Evolutionary conservation across 805 yeast genomes (phyloP).

Genomic region (Schwanniomyces pseudopolymorphus): DNA sequence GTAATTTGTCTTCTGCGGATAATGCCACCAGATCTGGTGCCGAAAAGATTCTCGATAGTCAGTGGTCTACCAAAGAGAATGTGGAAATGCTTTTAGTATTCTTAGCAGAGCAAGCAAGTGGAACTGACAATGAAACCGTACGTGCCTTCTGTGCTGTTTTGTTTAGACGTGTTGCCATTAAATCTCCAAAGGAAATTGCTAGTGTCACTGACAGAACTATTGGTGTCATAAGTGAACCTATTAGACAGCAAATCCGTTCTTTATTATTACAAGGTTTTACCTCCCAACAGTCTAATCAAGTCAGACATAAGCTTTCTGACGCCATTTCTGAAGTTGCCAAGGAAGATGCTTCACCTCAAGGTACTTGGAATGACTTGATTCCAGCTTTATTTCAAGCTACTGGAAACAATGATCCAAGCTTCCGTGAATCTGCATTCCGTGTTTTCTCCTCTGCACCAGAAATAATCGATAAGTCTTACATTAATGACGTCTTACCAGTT

Average conservation of each 20-base stretch:
- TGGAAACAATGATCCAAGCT: constrained; percentile 53
- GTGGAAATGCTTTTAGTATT: constrained; percentile 73
- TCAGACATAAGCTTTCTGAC: constrained; percentile 90
- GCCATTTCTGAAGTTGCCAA: constrained; percentile 91
- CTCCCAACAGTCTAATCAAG: constrained; percentile 64
- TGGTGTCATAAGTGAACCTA: constrained; percentile 62
- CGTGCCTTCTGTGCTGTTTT: constrained; percentile 81
- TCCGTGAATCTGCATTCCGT: constrained; percentile 89
- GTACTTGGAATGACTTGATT: constrained; percentile 75
- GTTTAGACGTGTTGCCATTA: constrained; percentile 81
- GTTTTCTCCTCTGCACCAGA: constrained; percentile 84
- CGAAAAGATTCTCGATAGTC: constrained; percentile 66
- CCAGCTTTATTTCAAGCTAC: constrained; percentile 73
- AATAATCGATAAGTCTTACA: constrained; percentile 59
- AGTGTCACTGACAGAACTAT: constrained; percentile 75
- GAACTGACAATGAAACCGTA: constrained; percentile 53
- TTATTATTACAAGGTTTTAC: constrained; percentile 73
- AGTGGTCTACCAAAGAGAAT: constrained; percentile 70
- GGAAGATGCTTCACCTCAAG: constrained; percentile 51
- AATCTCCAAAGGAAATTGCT: constrained; percentile 66
- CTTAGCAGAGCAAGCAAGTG: constrained; percentile 75
- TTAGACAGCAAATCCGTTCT: constrained; percentile 60
- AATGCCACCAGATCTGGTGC: constrained; percentile 75
- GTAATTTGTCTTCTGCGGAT: constrained; percentile 75
- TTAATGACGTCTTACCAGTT: constrained; percentile 59